Conservation (phyloP, 139 green algal genomes). For the Limnomonas spitsbergensis region DNA sequence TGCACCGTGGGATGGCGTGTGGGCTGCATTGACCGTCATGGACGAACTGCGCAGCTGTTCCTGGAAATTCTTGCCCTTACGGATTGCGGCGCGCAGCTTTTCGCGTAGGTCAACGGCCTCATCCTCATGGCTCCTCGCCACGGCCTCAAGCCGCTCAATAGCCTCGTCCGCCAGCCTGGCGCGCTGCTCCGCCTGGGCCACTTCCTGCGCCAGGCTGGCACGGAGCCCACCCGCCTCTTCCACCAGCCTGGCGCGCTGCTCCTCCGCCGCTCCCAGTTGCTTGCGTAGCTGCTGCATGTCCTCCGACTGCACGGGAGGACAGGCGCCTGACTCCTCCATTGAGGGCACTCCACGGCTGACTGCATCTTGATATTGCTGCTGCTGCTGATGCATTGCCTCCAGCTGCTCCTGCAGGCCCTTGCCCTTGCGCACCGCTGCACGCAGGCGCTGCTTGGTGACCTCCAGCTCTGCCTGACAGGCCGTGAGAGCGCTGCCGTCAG, state of each 20-base stretch:
- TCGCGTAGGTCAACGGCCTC: background rate
- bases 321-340: too few relatives aligned
- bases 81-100: constrained; percentile 31
- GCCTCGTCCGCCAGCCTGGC: background rate
- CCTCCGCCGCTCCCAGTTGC: too few relatives aligned
- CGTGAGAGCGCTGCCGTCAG: too few relatives aligned
- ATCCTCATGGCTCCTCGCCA: too few relatives aligned
- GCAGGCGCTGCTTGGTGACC: constrained; percentile 25
- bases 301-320: too few relatives aligned
- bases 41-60: constrained; percentile 18
- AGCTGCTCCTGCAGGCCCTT: constrained; percentile 27
- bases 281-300: too few relatives aligned
- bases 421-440: constrained; percentile 31
- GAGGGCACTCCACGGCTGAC: too few relatives aligned
- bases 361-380: too few relatives aligned
- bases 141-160: background rate
- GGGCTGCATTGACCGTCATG: background rate
- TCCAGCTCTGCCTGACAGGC: constrained; percentile 22
- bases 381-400: background rate
- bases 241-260: too few relatives aligned
- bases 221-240: too few relatives aligned
- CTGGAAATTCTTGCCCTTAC: constrained; percentile 30
- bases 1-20: background rate
- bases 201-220: constrained; percentile 24
- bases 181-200: constrained; percentile 17